A percentile compares a stretch with the other conserved stretches of the same genome.
Evolutionary conservation across 345 rosid species (phyloP).

Genomic region (Leavenworthia alabamica): DNA sequence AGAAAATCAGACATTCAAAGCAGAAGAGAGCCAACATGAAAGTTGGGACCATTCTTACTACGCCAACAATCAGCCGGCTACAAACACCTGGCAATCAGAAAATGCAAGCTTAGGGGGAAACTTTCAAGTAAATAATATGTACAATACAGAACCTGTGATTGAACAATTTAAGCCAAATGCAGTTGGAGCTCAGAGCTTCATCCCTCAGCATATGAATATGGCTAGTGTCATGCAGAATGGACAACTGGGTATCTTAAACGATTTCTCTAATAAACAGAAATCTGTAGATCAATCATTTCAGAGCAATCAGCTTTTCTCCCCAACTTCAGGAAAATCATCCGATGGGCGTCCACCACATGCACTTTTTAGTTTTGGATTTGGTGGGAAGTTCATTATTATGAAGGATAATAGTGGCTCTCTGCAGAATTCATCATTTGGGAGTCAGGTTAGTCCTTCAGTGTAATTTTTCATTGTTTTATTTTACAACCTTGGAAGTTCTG

Average conservation of each 20-base stretch:
- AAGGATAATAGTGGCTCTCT: constrained; percentile 42
- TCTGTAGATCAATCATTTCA: constrained; percentile 46
- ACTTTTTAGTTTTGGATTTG: constrained; percentile 87
- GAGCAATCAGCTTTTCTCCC: constrained; percentile 48
- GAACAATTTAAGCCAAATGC: constrained; percentile 43
- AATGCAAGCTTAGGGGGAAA: constrained; percentile 41
- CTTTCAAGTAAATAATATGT: constrained; percentile 38
- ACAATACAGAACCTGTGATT: constrained; percentile 36
- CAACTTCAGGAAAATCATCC: constrained; percentile 58
- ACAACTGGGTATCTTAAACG: constrained; percentile 43
- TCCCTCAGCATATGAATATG: constrained; percentile 45
- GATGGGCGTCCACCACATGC: constrained; percentile 97
- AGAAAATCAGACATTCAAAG: constrained; percentile 35
- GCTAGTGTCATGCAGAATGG: constrained; percentile 45
- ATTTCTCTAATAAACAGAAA: constrained; percentile 45
- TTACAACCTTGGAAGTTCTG: neutral
- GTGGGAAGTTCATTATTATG: constrained; percentile 83
- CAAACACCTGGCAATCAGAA: constrained; percentile 46
- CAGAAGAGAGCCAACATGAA: constrained; percentile 44
- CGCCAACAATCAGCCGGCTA: constrained; percentile 38
- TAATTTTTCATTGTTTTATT: neutral
- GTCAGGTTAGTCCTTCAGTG: constrained; percentile 56
- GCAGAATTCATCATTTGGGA: constrained; percentile 48
- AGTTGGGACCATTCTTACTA: constrained; percentile 47
- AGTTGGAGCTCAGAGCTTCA: constrained; percentile 38